Evolutionary conservation across 2,329 filamentous ascomycete genomes (phyloP).

Genomic region (Talaromyces sp.): DNA sequence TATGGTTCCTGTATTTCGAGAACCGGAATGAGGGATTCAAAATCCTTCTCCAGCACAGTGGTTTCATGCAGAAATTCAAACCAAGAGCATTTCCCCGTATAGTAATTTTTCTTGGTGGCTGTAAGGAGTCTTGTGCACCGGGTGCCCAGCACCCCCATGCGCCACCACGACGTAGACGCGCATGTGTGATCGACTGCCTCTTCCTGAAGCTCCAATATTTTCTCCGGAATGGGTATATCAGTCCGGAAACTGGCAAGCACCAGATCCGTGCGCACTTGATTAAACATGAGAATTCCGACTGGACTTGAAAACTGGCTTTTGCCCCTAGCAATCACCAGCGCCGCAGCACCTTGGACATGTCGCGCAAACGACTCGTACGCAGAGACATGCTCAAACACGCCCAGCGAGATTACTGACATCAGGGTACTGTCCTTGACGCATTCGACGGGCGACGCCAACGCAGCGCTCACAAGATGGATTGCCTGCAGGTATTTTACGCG

Average conservation of each 20-base stretch:
- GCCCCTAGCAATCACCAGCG: conserved; percentile 20
- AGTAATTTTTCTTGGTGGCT: not conserved
- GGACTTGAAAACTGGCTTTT: conserved; percentile 18
- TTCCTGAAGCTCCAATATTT: not conserved
- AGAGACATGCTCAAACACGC: conserved; percentile 23
- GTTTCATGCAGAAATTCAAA: not conserved
- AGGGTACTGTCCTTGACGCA: conserved; percentile 21
- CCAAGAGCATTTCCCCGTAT: not conserved
- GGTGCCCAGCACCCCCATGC: not conserved
- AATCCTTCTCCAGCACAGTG: not conserved
- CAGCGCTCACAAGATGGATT: conserved; percentile 18
- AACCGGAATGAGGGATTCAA: not conserved
- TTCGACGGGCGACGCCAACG: conserved; percentile 19
- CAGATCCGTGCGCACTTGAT: conserved; percentile 22
- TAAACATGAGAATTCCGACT: conserved; percentile 19
- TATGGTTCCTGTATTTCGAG: not conserved
- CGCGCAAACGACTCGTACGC: conserved; percentile 19
- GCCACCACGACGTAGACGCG: not conserved
- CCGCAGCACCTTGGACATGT: conserved; percentile 22
- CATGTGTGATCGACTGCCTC: not conserved
- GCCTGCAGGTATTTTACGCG: conserved; percentile 22
- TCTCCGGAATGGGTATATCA: conserved; percentile 8
- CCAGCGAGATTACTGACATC: conserved; percentile 25
- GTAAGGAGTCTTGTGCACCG: not conserved
- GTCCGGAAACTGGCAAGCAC: conserved; percentile 15